These are phyloP conservation scores for Acanthamoeba healyi DNA, from an alignment of 208 protist genomes.

Conservation along the genomic window DNA sequence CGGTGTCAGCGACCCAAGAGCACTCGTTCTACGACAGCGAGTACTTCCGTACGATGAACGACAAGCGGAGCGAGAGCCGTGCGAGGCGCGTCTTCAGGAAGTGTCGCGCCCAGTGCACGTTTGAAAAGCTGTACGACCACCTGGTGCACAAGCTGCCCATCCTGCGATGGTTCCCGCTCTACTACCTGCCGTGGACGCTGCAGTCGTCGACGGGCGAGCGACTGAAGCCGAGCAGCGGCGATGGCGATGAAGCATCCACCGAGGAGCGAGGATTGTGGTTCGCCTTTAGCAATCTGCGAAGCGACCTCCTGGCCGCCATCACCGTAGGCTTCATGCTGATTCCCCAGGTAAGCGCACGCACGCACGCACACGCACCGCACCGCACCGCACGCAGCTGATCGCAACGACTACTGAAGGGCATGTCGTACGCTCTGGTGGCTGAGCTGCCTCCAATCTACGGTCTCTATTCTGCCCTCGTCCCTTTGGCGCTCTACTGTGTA, in stretches of 20 bases:
- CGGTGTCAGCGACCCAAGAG: not conserved
- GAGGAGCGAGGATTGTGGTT: not conserved
- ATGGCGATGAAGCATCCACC: not conserved
- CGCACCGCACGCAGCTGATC: not conserved
- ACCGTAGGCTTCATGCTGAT: slow-evolving; percentile 64
- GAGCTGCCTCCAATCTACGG: slow-evolving; percentile 55
- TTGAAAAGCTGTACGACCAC: not conserved
- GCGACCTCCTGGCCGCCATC: slow-evolving; percentile 39
- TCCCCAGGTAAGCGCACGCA: slow-evolving; percentile 24
- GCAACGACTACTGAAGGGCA: not conserved
- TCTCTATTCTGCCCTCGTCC: slow-evolving; percentile 12
- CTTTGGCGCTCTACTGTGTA: not conserved
- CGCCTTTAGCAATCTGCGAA: not conserved
- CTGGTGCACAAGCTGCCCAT: not conserved
- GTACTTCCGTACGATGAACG: not conserved
- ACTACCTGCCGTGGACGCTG: not conserved
- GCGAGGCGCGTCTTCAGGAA: not conserved
- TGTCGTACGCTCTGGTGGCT: slow-evolving; percentile 38
- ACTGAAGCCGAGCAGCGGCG: not conserved
- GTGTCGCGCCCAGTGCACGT: not conserved
- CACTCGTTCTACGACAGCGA: slow-evolving; percentile 7
- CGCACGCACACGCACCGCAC: not conserved
- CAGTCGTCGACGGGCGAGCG: too few species aligned
- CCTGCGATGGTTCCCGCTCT: not conserved
- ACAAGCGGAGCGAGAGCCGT: not conserved